Evolutionary conservation across 2,329 filamentous ascomycete genomes (phyloP), one percentile per base, ranked within the genome.

Genomic region (Fusarium concolor): DNA sequence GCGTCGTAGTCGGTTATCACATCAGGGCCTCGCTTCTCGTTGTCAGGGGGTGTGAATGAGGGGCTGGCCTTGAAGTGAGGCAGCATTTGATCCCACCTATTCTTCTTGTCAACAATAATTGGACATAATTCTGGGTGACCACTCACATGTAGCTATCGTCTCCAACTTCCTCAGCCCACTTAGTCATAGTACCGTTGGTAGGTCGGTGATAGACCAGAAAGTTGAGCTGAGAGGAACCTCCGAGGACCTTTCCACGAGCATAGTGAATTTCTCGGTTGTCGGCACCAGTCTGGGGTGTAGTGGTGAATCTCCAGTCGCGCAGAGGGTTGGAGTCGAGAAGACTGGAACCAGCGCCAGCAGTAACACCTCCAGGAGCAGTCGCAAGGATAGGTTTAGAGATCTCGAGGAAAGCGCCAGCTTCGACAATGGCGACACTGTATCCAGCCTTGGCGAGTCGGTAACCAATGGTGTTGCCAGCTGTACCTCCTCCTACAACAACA

Each of bases 401-500:
- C 60, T 81, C 75, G 45, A 76, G 74, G 31, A 78, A 78, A 2
- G 57, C 61, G 5, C 80, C 79, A 2, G 79, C 79, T 64, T 82
- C 79, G 31, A 82, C 68, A 6, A 81, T 75, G 22, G 79, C 79
- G 15, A 82, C 79, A 6, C 66, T 70, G 50, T 58, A 66, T 3
- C 67, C 72, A 20, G 74, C 67, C n/a, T 76, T 67, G 11, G 78
- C 75, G 0, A 82, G 72, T 4, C 79, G 73, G 17, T 67, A 69
- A 5, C 76, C 79, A 2, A 81, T 47, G 0, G 75, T 72, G 37
- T 77, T 72, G 28, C 80, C 80, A 3, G 77, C 79, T 0, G 76
- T 81, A 20, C 80, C 80, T 31, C 80, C 80, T 29, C 80, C 79
- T 22, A 80, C 72, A 10, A 82, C 63, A 4, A 76, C 42, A n/a